Evolutionary conservation across 1,284 basidiomycete species (phyloP), one percentile per base, ranked within the genome.

Genomic region (Cutaneotrichosporon sp.): DNA sequence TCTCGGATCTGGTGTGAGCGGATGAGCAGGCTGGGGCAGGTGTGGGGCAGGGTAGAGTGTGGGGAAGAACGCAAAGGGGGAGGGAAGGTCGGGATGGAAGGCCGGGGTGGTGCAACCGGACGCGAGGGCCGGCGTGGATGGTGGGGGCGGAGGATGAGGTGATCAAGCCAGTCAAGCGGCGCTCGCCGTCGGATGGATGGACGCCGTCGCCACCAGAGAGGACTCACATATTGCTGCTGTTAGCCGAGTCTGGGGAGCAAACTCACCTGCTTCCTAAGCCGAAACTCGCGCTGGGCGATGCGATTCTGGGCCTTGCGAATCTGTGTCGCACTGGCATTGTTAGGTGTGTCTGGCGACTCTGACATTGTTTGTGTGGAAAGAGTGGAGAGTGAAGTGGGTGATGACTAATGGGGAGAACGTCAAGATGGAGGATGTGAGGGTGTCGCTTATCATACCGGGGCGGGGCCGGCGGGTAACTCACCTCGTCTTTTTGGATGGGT

Each of bases 231-330:
- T 68, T 77, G 74, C 70, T 77, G 65, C 50, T 56, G 60, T 62
- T 36, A 62, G 60, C 43, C 25, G 1, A 11, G 34, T 7, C 46
- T 6, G 27, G 87, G n/a, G n/a, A n/a, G n/a, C n/a, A n/a, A n/a
- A 76, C 88, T 84, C 70, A 91, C 91, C 76, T 94, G 92, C 76
- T 95, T 95, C 68, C 92, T 83, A 57, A 93, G 82, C 46, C 92
- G 86, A 72, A 95, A 95, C 78, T 95, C 92, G 53, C 92, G 86
- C 78, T 95, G 93, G 1, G 92, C 92, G 62, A 95, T 92, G 60
- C 93, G 85, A 75, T 95, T 95, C 79, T 95, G 92, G 5, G 75
- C 73, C 53, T 77, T 77, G 52, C 75, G 80, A 14, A 69, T 69
- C 54, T 72, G 69, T 7, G 64, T 70, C 13, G 70, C 72, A 29